A percentile compares a stretch with the other conserved stretches of the same genome.
Conservation (phyloP, 176 grass and related monocot genomes). For the Canna indica region DNA sequence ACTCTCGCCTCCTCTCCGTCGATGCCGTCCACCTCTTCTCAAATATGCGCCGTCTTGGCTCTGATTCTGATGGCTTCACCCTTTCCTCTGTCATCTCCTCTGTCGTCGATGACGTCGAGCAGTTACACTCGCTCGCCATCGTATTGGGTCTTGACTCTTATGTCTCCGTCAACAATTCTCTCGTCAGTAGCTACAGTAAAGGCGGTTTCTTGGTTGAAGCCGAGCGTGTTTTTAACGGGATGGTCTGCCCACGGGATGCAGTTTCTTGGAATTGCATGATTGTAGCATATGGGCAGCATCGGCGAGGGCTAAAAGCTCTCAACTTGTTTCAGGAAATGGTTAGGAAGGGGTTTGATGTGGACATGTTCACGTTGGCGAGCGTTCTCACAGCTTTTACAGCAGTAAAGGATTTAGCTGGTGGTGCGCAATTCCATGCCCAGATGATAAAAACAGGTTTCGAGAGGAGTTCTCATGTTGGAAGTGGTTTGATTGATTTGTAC, state of each 20-base stretch:
- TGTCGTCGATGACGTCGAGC: conserved; percentile 1
- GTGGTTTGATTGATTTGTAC: conserved; percentile 38
- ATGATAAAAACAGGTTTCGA: conserved; percentile 22
- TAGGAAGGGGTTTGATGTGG: conserved; percentile 19
- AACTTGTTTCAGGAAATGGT: conserved; percentile 33
- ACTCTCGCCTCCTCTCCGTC: too few relatives aligned
- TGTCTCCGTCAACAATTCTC: conserved; percentile 30
- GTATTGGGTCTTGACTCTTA: conserved; percentile 22
- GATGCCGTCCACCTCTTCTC: too few relatives aligned
- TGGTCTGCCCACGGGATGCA: conserved; percentile 1
- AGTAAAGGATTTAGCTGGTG: conserved; percentile 11
- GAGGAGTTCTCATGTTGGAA: conserved; percentile 23
- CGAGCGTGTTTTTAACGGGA: conserved; percentile 21
- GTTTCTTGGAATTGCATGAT: conserved; percentile 49
- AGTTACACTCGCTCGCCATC: conserved; percentile 22
- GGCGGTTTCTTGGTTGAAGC: conserved; percentile 17
- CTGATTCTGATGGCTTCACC: too few relatives aligned
- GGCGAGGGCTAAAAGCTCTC: conserved; percentile 27
- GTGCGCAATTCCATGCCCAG: conserved; percentile 24
- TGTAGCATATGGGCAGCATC: conserved; percentile 28
- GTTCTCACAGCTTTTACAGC: conserved; percentile 30
- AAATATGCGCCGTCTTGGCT: too few relatives aligned
- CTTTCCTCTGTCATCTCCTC: too few relatives aligned
- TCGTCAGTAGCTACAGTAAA: conserved; percentile 31
- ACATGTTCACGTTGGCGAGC: conserved; percentile 34